Evolutionary conservation across 2,329 filamentous ascomycete species (phyloP).

Genomic region (Lithohypha guttulata): DNA sequence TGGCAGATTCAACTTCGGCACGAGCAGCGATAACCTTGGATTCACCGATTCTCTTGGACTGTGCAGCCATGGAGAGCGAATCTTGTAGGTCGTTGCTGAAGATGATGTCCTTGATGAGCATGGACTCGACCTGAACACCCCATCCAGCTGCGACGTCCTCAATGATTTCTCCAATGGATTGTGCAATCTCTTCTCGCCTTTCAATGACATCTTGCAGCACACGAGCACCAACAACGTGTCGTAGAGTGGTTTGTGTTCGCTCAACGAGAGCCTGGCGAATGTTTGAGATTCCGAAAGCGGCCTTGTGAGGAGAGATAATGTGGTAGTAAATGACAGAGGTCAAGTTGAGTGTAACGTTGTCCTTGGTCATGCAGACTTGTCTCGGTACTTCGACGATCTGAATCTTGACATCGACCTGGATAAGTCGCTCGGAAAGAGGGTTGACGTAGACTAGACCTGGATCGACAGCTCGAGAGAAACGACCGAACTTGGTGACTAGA

Average conservation of each 20-base stretch:
- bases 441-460: slow-evolving; percentile 97
- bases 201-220: slow-evolving; percentile 97
- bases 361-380: slow-evolving; percentile 98
- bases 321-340: slow-evolving; percentile 99
- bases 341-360: slow-evolving; percentile 88
- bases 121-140: slow-evolving; percentile 93
- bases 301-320: slow-evolving; percentile 89
- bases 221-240: slow-evolving; percentile 89
- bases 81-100: slow-evolving; percentile 95
- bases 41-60: slow-evolving; percentile 96
- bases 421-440: slow-evolving; percentile 77
- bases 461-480: slow-evolving; percentile 88
- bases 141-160: slow-evolving; percentile 88
- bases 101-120: slow-evolving; percentile 99
- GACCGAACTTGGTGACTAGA: slow-evolving; percentile 87
- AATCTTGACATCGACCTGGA: slow-evolving; percentile 96
- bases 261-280: slow-evolving; percentile 93
- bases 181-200: slow-evolving; percentile 90
- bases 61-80: slow-evolving; percentile 92
- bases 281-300: slow-evolving; percentile 91
- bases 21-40: slow-evolving; percentile 96
- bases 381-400: slow-evolving; percentile 93
- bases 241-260: slow-evolving; percentile 93
- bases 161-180: slow-evolving; percentile 92
- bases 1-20: slow-evolving; percentile 91